phyloP scores from a whole-genome alignment of 805 yeast species.

The Myxozyma nipponensis region DNA sequence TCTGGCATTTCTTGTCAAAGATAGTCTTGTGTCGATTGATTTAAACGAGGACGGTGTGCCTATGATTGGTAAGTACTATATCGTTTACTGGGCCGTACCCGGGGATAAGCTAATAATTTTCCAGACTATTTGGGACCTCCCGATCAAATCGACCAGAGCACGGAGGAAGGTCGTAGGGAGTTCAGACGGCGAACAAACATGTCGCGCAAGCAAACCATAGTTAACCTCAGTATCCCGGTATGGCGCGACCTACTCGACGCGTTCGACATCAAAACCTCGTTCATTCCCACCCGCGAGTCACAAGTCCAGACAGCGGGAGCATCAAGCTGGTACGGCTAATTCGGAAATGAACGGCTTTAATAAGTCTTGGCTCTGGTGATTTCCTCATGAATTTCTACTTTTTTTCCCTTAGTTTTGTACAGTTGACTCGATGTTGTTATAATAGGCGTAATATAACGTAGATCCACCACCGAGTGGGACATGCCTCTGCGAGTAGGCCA shows the following conservation, averaged over 20 bases:
- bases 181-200: constrained; percentile 14
- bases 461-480: no score
- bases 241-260: constrained; percentile 58
- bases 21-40: constrained; percentile 58
- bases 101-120: no score
- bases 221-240: constrained; percentile 61
- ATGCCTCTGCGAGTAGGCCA: no score
- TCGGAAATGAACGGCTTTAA: no score
- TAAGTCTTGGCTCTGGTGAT: no score
- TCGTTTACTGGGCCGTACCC: no score
- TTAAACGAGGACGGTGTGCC: constrained; percentile 40
- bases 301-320: not conserved
- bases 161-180: constrained; percentile 1
- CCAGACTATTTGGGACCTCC: not conserved
- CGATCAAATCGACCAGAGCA: not conserved
- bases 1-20: constrained; percentile 73
- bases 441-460: no score
- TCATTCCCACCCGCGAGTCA: constrained; percentile 45
- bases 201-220: constrained; percentile 59
- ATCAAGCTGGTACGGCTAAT: constrained; percentile 19
- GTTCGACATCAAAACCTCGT: constrained; percentile 54
- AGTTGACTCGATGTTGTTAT: no score
- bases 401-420: no score
- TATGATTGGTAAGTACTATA: constrained; percentile 11
- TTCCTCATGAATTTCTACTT: no score